A percentile compares a stretch with the other conserved stretches of the same genome.
Conservation (phyloP, 768 basidiomycete species). For the Mycena galopus region DNA sequence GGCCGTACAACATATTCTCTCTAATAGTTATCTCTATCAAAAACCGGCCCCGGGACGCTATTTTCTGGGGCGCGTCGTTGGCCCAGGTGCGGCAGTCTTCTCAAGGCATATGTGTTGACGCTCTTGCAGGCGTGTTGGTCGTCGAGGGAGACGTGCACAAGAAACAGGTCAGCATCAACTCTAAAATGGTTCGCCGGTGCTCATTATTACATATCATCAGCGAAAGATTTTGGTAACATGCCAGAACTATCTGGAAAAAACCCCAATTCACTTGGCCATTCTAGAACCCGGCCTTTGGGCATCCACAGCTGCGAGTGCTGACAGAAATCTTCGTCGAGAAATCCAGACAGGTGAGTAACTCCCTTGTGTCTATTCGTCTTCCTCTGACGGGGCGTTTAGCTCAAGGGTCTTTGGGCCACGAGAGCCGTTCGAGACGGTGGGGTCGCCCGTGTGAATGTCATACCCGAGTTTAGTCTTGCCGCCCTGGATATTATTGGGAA, state of each 20-base stretch:
- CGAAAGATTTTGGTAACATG: slow-evolving; percentile 8
- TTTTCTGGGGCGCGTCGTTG: not conserved
- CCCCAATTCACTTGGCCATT: not conserved
- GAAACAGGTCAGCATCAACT: not conserved
- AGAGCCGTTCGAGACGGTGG: slow-evolving; percentile 36
- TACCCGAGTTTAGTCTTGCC: slow-evolving; percentile 62
- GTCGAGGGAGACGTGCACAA: slow-evolving; percentile 15
- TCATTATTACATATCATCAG: not conserved
- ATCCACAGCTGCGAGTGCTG: slow-evolving; percentile 4
- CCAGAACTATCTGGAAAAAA: too few species aligned
- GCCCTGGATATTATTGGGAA: slow-evolving; percentile 74
- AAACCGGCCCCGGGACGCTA: slow-evolving; percentile 49
- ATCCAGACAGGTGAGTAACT: slow-evolving; percentile 1
- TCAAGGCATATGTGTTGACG: not conserved
- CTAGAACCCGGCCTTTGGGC: slow-evolving; percentile 15
- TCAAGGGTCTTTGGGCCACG: slow-evolving; percentile 49
- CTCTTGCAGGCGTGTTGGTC: not conserved
- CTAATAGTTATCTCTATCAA: slow-evolving; percentile 55
- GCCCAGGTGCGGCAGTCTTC: not conserved
- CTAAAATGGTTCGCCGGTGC: not conserved
- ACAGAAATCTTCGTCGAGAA: slow-evolving; percentile 11
- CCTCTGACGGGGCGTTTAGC: slow-evolving; percentile 34
- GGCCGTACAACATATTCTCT: slow-evolving; percentile 64
- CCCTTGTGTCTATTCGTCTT: not conserved
- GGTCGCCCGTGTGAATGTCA: slow-evolving; percentile 54